Conservation (phyloP, 2,329 filamentous ascomycete genomes). For the Coniochaeta ligniaria region DNA sequence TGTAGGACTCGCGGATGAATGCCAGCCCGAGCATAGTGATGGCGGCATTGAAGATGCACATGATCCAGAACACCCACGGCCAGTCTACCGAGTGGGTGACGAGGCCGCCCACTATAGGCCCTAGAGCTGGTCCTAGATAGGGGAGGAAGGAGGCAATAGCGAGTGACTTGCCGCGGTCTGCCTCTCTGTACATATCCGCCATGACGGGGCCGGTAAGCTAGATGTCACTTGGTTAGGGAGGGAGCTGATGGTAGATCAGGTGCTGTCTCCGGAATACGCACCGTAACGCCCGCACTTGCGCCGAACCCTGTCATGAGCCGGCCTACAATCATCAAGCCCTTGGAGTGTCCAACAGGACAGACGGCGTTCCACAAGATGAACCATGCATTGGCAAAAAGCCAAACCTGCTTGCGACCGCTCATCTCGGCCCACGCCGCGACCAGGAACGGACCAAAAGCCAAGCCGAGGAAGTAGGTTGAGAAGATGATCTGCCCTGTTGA, state of each 20-base stretch:
- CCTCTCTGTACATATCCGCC: conserved; percentile 25
- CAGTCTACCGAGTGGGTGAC: conserved; percentile 56
- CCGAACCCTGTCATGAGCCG: conserved; percentile 14
- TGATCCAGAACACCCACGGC: conserved; percentile 65
- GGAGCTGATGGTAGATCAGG: background rate
- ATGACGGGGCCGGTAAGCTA: conserved; percentile 25
- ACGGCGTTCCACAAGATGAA: conserved; percentile 29
- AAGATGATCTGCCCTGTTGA: conserved; percentile 23
- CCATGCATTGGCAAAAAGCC: conserved; percentile 22
- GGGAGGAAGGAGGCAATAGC: conserved; percentile 22
- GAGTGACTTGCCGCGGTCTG: conserved; percentile 27
- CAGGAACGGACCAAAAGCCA: conserved; percentile 24
- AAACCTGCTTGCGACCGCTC: conserved; percentile 24
- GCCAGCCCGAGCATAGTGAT: conserved; percentile 47
- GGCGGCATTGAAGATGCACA: conserved; percentile 48
- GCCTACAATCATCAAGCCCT: conserved; percentile 21
- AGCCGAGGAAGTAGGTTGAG: conserved; percentile 26
- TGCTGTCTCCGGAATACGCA: conserved; percentile 8
- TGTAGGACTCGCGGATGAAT: conserved; percentile 57
- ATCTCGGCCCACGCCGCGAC: conserved; percentile 25
- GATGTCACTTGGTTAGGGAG: background rate
- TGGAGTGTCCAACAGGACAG: conserved; percentile 21
- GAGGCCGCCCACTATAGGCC: conserved; percentile 60
- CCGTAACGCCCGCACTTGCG: conserved; percentile 20
- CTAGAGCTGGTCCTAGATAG: conserved; percentile 55